Conservation (phyloP, 176 grass and related monocot species). For the Elaeis guineensis region DNA sequence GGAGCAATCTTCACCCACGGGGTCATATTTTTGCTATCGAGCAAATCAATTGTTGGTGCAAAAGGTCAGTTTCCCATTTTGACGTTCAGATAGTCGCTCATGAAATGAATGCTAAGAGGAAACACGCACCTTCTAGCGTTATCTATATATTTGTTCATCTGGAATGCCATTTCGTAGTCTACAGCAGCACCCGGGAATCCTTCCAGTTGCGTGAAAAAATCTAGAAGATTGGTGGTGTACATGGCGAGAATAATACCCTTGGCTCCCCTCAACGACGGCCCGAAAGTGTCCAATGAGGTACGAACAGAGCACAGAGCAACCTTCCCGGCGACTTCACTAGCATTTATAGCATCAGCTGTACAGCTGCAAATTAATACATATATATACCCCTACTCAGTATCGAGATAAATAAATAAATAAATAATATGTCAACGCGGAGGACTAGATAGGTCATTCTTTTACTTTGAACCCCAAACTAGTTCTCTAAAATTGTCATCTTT, state of each 20-base stretch:
- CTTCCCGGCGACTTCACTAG: background rate
- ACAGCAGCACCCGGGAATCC: conserved; percentile 5
- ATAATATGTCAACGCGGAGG: too few species aligned
- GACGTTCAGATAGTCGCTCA: too few species aligned
- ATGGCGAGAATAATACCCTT: conserved; percentile 2
- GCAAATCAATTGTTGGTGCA: too few species aligned
- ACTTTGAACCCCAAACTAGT: too few species aligned
- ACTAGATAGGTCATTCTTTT: too few species aligned
- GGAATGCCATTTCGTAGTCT: background rate
- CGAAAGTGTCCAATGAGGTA: too few species aligned
- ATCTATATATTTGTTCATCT: background rate
- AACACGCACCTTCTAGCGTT: background rate
- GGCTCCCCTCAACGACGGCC: background rate
- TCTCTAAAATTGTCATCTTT: too few species aligned
- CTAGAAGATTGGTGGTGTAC: conserved; percentile 4
- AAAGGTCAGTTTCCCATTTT: too few species aligned
- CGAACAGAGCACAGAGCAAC: background rate
- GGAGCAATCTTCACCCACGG: background rate
- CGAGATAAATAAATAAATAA: too few species aligned
- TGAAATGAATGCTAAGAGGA: too few species aligned
- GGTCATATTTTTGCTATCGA: too few species aligned
- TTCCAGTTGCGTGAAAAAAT: background rate
- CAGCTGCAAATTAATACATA: conserved; percentile 3
- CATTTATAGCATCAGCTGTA: background rate
- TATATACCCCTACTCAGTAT: too few species aligned